These are phyloP conservation scores for Kodamaea ohmeri DNA, from an alignment of 1,139 yeast species.

Conservation along the genomic window DNA sequence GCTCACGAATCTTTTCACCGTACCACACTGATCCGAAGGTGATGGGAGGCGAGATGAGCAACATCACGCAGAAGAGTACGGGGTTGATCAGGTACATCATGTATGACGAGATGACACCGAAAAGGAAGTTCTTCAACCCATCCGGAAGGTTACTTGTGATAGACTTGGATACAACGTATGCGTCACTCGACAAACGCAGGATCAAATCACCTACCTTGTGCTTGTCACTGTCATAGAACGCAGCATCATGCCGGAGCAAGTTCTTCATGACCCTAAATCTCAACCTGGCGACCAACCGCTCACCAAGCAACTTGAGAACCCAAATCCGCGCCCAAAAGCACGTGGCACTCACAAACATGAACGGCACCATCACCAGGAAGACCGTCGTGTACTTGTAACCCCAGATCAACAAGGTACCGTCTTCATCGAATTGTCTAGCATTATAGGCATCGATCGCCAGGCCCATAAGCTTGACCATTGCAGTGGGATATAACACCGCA, in stretches of 20 bases:
- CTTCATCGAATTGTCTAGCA: conserved; percentile 33
- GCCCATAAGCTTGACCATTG: conserved; percentile 47
- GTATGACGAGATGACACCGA: conserved; percentile 44
- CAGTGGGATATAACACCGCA: conserved; percentile 48
- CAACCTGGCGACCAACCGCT: conserved; percentile 39
- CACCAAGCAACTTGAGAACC: conserved; percentile 44
- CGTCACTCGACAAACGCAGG: conserved; percentile 52
- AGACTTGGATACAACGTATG: conserved; percentile 49
- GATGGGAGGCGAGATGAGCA: conserved; percentile 53
- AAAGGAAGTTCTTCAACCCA: conserved; percentile 46
- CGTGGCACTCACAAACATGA: conserved; percentile 42
- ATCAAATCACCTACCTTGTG: conserved; percentile 57
- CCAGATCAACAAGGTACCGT: conserved; percentile 45
- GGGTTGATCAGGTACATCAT: conserved; percentile 51
- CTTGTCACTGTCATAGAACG: conserved; percentile 50
- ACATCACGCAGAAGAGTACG: conserved; percentile 46
- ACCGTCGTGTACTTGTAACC: conserved; percentile 45
- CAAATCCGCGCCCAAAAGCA: conserved; percentile 52
- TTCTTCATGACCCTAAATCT: conserved; percentile 49
- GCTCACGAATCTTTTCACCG: conserved; percentile 45
- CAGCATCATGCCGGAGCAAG: conserved; percentile 49
- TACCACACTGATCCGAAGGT: conserved; percentile 51
- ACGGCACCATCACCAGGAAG: conserved; percentile 45
- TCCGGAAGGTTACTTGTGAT: conserved; percentile 48
- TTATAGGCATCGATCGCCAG: conserved; percentile 47